Evolutionary conservation across 129 eudicot species (phyloP), one percentile per base, ranked within the genome.

Genomic region (Gnaphalium uliginosum): DNA sequence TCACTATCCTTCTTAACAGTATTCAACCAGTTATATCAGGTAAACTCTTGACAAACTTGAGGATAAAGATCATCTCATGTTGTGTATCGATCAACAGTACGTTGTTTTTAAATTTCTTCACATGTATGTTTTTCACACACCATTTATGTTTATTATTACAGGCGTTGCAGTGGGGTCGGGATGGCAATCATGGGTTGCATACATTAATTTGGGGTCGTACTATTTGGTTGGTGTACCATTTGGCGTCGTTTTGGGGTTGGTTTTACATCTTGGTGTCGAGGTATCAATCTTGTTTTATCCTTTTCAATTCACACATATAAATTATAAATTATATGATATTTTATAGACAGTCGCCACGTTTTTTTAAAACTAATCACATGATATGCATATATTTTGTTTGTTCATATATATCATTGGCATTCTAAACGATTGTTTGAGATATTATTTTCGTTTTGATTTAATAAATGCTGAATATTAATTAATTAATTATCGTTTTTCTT

Each of bases 131-230:
- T 9, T 9, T 24, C 18, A 37, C 33, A 14, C n/a, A 8, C 39
- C 2, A 25, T 0, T 37, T 1, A n/a, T 22, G 48, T 33, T 33
- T 33, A 33, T 30, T 66, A 29, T 71, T 53, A 22, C 74, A 93
- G 96, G 98, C 39, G 98, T 93, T 5, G 96, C 96, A 4, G 92
- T 93, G 26, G 98, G 98, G 18, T 88, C 96, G 0, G 98, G 96
- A 56, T 90, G 98, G 96, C 98, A 93, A 73, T 83, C 89, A n/a
- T 53, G 74, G 48, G 98, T 90, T 25, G 98, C 98, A 0, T 93
- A 85, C 63, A 80, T 93, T 8, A 93, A 93, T 71, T 37, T 93
- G 71, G 89, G 79, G 3, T 86, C 89, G 23, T 93, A 93, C 76
- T 93, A 90, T 21, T 56, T 90, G 24, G 76, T 90, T 54, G 98